phyloP scores from a whole-genome alignment of 163 green algal species.

The Scenedesmus sp. region DNA sequence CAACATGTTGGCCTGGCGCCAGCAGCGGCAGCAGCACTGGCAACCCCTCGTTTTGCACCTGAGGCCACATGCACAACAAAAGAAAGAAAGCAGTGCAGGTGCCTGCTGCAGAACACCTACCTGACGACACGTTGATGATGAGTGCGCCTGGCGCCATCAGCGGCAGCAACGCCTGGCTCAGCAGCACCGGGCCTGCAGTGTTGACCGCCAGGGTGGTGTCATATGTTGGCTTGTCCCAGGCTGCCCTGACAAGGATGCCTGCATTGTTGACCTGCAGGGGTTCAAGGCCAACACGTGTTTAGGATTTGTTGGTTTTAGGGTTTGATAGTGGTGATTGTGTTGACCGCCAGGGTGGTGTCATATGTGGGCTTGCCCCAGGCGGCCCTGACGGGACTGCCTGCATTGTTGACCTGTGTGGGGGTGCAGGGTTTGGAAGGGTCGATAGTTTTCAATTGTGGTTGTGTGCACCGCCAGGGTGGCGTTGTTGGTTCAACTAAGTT shows the following conservation, averaged over 20 bases:
- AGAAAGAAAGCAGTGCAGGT: neutral
- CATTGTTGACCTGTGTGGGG: too few species aligned
- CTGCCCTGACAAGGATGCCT: neutral
- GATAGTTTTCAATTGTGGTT: too few species aligned
- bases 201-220: conserved; percentile 34
- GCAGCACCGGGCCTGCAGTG: neutral
- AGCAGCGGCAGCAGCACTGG: too few species aligned
- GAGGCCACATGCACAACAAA: neutral
- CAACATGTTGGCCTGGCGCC: neutral
- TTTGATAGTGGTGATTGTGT: neutral
- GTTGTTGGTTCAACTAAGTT: too few species aligned
- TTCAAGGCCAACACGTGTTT: neutral
- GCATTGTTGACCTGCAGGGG: conserved; percentile 48
- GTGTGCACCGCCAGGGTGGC: too few species aligned
- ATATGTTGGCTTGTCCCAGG: conserved; percentile 17
- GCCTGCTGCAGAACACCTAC: neutral
- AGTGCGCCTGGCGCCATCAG: conserved; percentile 29
- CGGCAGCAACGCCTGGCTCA: conserved; percentile 40
- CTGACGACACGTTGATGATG: conserved; percentile 49
- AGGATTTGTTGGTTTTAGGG: neutral
- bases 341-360: too few species aligned
- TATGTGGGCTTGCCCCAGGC: too few species aligned
- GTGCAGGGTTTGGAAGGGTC: too few species aligned
- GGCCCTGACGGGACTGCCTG: too few species aligned
- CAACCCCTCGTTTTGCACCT: too few species aligned